These are phyloP conservation scores for Spergularia bocconei DNA, from an alignment of 148 eudicot genomes.

Conservation along the genomic window DNA sequence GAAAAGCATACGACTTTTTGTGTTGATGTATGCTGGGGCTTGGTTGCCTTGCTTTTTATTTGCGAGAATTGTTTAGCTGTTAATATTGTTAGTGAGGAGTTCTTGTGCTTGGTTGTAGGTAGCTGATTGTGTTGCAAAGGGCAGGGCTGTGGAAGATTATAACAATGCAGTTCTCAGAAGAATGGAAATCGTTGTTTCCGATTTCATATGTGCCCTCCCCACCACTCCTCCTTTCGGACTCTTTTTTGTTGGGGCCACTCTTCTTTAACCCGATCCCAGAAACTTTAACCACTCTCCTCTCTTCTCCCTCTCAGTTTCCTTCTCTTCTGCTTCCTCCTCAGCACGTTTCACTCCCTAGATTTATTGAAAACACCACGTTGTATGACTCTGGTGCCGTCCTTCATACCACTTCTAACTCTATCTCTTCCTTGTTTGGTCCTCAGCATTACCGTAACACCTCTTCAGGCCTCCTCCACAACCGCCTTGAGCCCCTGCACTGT, in stretches of 20 bases:
- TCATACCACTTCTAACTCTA: conserved; percentile 31
- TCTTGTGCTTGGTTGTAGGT: too few relatives aligned
- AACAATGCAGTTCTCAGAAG: conserved; percentile 31
- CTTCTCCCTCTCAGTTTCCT: conserved; percentile 17
- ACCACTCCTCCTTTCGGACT: conserved; percentile 18
- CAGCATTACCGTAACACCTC: conserved; percentile 8
- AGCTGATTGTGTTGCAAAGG: too few relatives aligned
- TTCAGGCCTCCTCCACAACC: conserved; percentile 27
- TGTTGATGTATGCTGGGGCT: too few relatives aligned
- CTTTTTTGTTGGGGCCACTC: conserved; percentile 25
- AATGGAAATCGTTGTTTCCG: conserved; percentile 34
- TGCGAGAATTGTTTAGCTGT: too few relatives aligned
- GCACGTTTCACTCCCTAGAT: conserved; percentile 41
- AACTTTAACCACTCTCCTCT: conserved; percentile 10
- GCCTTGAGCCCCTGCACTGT: conserved; percentile 45
- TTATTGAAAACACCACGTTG: conserved; percentile 33
- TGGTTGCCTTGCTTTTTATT: too few relatives aligned
- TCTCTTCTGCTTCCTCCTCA: conserved; percentile 51
- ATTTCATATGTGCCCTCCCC: conserved; percentile 23
- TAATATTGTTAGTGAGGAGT: too few relatives aligned
- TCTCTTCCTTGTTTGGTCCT: conserved; percentile 28
- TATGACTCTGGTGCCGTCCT: conserved; percentile 28
- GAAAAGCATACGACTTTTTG: too few relatives aligned
- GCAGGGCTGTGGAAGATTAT: too few relatives aligned
- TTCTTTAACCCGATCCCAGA: conserved; percentile 27